These are phyloP conservation scores for Chaetothyriales sp. DNA, from an alignment of 2,329 filamentous ascomycete species.

Conservation along the genomic window DNA sequence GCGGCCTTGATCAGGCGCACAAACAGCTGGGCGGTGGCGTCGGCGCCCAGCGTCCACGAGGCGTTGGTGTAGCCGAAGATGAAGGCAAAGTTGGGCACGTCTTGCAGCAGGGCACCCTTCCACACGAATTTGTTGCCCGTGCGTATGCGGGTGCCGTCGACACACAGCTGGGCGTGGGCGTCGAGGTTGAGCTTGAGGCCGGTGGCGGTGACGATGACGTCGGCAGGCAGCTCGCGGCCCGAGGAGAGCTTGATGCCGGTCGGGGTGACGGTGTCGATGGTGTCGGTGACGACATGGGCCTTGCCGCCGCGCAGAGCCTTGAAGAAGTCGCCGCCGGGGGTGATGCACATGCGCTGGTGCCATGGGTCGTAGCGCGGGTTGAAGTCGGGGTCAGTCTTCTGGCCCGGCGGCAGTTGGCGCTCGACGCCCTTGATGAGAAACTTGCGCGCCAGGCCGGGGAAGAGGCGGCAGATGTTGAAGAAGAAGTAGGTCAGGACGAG, in stretches of 20 bases:
- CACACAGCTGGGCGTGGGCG: constrained; percentile 24
- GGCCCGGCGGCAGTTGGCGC: constrained; percentile 14
- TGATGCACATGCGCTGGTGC: constrained; percentile 61
- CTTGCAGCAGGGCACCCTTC: constrained; percentile 33
- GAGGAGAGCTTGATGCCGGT: constrained; percentile 36
- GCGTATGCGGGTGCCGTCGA: constrained; percentile 26
- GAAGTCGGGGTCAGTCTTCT: constrained; percentile 43
- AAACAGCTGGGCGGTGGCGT: constrained; percentile 30
- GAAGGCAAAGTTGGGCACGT: constrained; percentile 30
- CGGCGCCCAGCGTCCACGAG: constrained; percentile 33
- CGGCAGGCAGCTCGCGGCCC: constrained; percentile 28
- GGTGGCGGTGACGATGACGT: constrained; percentile 34
- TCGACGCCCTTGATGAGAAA: constrained; percentile 11
- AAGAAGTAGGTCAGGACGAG: constrained; percentile 11
- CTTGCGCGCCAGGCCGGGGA: constrained; percentile 10
- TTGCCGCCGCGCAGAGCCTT: constrained; percentile 36
- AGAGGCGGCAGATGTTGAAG: constrained; percentile 15
- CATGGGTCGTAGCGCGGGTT: constrained; percentile 50
- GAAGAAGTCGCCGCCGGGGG: constrained; percentile 43
- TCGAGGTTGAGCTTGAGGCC: constrained; percentile 30
- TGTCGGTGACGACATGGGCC: constrained; percentile 42
- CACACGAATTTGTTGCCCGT: constrained; percentile 28
- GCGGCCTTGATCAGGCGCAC: constrained; percentile 24
- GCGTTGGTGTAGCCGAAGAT: constrained; percentile 33
- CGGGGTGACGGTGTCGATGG: constrained; percentile 37